These are phyloP conservation scores for Sarcocystis neurona DNA, from an alignment of 169 alveolate species.

Conservation along the genomic window DNA sequence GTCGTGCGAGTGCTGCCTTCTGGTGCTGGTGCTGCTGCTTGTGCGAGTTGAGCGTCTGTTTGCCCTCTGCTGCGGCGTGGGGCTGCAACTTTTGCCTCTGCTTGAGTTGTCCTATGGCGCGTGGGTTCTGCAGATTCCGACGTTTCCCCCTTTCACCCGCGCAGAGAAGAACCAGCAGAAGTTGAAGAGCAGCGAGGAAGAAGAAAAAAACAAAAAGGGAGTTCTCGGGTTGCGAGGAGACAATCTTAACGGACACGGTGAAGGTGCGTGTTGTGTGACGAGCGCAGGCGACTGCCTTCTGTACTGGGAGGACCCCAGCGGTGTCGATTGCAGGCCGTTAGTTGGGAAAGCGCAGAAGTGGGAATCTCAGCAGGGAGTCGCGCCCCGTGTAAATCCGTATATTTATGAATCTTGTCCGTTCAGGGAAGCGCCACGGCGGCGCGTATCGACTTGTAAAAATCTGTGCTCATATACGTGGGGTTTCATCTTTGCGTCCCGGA, in stretches of 20 bases:
- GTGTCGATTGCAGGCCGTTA: background rate
- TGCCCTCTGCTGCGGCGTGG: too few species aligned
- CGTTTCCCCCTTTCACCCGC: conserved; percentile 42
- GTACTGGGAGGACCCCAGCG: background rate
- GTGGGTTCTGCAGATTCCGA: background rate
- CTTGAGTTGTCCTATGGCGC: too few species aligned
- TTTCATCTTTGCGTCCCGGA: too few species aligned
- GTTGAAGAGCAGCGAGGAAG: background rate
- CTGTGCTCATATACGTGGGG: too few species aligned
- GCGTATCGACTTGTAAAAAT: too few species aligned
- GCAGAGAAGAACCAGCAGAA: conserved; percentile 14
- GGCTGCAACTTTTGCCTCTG: too few species aligned
- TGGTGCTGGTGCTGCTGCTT: background rate
- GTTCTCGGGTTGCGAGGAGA: conserved; percentile 6
- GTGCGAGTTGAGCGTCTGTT: background rate
- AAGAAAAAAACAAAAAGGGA: background rate
- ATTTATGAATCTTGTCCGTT: too few species aligned
- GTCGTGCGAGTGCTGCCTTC: background rate
- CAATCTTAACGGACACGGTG: too few species aligned
- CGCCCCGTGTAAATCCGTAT: too few species aligned
- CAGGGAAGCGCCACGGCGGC: too few species aligned
- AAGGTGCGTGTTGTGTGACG: background rate
- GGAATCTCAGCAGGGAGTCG: too few species aligned
- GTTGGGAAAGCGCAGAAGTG: background rate
- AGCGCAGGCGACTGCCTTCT: background rate